Percentiles rank a stretch among this genome's conserved stretches.
Conservation (phyloP, 345 rosid species). For the Durio zibethinus region DNA sequence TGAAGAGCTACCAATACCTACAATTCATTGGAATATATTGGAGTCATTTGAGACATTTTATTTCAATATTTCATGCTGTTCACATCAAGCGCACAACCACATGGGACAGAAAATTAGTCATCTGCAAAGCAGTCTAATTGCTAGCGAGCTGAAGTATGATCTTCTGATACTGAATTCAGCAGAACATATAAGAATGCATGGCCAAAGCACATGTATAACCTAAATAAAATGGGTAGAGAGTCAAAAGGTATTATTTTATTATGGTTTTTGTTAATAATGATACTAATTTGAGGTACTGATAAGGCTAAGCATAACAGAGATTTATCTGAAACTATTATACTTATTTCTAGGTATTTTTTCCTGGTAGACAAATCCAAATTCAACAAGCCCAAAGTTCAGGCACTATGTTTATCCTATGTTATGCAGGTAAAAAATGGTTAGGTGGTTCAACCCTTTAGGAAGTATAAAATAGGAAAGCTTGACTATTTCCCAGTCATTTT, state of each 20-base stretch:
- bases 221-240: neutral
- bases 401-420: neutral
- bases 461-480: constrained; percentile 1
- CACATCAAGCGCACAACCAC: neutral
- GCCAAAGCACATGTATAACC: neutral
- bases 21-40: neutral
- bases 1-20: constrained; percentile 83
- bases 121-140: neutral
- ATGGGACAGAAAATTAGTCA: neutral
- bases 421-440: neutral
- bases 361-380: neutral
- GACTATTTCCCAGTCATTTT: neutral
- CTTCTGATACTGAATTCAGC: neutral
- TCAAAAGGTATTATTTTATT: neutral
- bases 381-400: neutral
- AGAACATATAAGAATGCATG: neutral
- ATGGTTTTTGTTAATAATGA: neutral
- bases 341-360: neutral
- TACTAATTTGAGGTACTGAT: neutral
- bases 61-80: neutral
- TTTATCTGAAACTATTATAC: neutral
- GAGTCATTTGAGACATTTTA: neutral
- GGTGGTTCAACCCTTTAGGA: neutral
- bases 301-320: neutral
- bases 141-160: neutral